These are phyloP conservation scores for Xylariaceae sp. DNA, from an alignment of 2,329 filamentous ascomycete species.

Conservation along the genomic window DNA sequence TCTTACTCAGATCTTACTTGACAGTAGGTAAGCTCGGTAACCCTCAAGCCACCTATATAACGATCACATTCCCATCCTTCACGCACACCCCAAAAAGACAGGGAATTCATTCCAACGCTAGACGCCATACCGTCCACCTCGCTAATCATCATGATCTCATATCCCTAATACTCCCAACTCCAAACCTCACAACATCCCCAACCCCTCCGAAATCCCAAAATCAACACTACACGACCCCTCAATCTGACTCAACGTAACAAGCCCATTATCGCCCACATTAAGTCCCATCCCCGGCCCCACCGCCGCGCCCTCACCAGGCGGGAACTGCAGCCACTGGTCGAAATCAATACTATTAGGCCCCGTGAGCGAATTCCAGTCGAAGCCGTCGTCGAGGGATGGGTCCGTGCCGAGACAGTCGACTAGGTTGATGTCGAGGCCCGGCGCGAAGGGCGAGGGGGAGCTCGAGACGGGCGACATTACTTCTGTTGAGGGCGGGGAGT, in stretches of 20 bases:
- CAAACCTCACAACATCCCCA: too few relatives aligned
- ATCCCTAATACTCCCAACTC: neutral
- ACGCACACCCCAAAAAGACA: too few relatives aligned
- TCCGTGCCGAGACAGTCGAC: constrained; percentile 26
- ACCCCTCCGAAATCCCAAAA: neutral
- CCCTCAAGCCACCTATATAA: too few relatives aligned
- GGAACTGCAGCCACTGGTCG: constrained; percentile 56
- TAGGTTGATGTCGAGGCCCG: constrained; percentile 38
- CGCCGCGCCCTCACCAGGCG: constrained; percentile 40
- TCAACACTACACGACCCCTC: constrained; percentile 9
- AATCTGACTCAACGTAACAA: constrained; percentile 17
- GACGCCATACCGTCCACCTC: too few relatives aligned
- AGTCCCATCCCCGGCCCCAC: constrained; percentile 14
- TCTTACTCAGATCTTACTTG: too few relatives aligned
- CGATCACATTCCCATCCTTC: too few relatives aligned
- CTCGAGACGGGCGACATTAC: constrained; percentile 24
- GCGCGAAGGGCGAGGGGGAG: constrained; percentile 19
- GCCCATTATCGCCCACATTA: constrained; percentile 11
- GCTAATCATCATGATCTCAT: neutral
- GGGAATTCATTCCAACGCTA: too few relatives aligned
- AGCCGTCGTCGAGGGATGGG: constrained; percentile 37
- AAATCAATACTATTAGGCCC: constrained; percentile 53
- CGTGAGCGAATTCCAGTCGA: constrained; percentile 50
- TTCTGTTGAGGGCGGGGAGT: constrained; percentile 26
- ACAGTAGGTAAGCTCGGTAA: too few relatives aligned